Evolutionary conservation across 1,284 basidiomycete genomes (phyloP).

Genomic region (Cryptococcus sp.): DNA sequence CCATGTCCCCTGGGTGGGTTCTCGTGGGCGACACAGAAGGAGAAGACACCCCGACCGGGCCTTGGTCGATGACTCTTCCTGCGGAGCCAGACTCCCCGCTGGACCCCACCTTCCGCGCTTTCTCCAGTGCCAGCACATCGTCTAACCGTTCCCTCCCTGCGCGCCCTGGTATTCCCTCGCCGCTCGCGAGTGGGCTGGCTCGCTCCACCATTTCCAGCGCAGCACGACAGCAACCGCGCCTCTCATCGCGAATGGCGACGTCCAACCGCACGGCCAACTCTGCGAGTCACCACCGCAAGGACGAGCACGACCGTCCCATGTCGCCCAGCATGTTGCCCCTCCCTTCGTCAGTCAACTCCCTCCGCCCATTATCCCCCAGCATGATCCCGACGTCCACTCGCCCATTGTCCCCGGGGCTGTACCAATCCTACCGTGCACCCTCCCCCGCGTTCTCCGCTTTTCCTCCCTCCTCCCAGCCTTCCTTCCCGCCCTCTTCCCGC

Average conservation of each 20-base stretch:
- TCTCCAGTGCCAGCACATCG: slow-evolving; percentile 24
- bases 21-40: slow-evolving; percentile 37
- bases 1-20: slow-evolving; percentile 43
- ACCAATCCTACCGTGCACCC: slow-evolving; percentile 17
- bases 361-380: slow-evolving; percentile 15
- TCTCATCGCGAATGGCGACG: no score
- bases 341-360: neutral
- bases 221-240: no score
- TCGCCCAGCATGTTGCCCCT: slow-evolving; percentile 14
- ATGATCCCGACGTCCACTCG: slow-evolving; percentile 14
- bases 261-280: no score
- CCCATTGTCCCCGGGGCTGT: slow-evolving; percentile 26
- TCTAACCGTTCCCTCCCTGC: slow-evolving; percentile 33
- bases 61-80: slow-evolving; percentile 1
- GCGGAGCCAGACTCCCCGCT: slow-evolving; percentile 29
- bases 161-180: slow-evolving; percentile 45
- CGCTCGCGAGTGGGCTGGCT: slow-evolving; percentile 25
- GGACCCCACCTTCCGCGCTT: slow-evolving; percentile 19
- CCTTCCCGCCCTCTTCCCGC: neutral
- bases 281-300: no score
- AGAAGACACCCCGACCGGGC: slow-evolving; percentile 24
- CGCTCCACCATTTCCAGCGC: slow-evolving; percentile 5
- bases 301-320: slow-evolving; percentile 6
- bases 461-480: no score
- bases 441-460: slow-evolving; percentile 16